Conservation (phyloP, 2,329 filamentous ascomycete species). For the Pyrenochaeta sp. region DNA sequence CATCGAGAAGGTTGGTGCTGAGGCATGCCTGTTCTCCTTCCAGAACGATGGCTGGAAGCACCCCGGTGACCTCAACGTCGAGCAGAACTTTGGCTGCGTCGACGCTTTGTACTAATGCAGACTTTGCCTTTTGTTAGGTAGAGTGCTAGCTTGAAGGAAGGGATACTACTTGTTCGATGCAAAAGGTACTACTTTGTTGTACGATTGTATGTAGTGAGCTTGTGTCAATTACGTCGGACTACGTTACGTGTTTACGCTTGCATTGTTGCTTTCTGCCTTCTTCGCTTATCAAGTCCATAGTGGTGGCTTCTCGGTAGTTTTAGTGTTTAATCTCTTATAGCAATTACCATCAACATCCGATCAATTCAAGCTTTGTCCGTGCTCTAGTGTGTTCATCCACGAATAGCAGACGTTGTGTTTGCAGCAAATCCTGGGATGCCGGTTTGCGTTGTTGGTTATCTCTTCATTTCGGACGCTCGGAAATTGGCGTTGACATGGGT, state of each 20-base stretch:
- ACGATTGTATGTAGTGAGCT: conserved; percentile 14
- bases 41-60: conserved; percentile 84
- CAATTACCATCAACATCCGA: not conserved
- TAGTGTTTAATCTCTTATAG: conserved; percentile 19
- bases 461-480: not conserved
- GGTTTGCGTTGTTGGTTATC: not conserved
- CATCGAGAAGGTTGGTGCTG: conserved; percentile 68
- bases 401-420: not conserved
- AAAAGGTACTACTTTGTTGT: conserved; percentile 9
- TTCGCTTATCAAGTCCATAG: conserved; percentile 14
- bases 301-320: conserved; percentile 21
- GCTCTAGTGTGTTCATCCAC: not conserved
- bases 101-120: conserved; percentile 51
- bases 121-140: not conserved
- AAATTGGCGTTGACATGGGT: not conserved
- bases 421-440: not conserved
- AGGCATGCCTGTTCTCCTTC: conserved; percentile 83
- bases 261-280: conserved; percentile 5
- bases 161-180: not conserved
- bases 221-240: conserved; percentile 12
- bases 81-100: conserved; percentile 80
- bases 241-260: conserved; percentile 23
- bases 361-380: conserved; percentile 1
- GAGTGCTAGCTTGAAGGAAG: not conserved
- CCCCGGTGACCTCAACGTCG: conserved; percentile 72